Percentiles rank a stretch among this genome's conserved stretches.
Conservation (phyloP, 306 rosid species). For the Cicer pinnatifidum region DNA sequence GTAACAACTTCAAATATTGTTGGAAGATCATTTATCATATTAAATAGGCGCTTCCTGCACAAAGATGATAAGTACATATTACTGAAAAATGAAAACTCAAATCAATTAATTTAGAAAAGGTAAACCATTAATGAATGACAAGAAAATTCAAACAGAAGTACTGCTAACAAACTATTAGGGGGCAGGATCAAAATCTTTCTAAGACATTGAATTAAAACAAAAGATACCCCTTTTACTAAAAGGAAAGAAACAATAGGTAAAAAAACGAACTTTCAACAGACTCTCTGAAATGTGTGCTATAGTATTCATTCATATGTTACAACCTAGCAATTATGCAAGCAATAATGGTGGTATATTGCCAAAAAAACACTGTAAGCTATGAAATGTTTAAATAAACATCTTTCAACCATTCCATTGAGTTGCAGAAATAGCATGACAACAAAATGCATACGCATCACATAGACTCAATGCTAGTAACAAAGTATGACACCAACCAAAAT, state of each 20-base stretch:
- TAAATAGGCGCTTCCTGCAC: constrained; percentile 83
- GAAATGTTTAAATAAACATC: background rate
- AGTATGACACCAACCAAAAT: constrained; percentile 2
- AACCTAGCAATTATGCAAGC: background rate
- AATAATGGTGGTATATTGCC: background rate
- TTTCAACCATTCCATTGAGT: constrained; percentile 6
- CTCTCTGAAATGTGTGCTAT: too few species aligned
- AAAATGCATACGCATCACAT: background rate
- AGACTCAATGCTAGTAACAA: background rate
- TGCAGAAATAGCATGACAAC: constrained; percentile 2
- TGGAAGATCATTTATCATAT: constrained; percentile 91
- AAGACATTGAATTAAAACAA: background rate
- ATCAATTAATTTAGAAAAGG: constrained; percentile 6
- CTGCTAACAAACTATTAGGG: background rate
- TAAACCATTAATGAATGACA: background rate
- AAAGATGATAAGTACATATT: constrained; percentile 39
- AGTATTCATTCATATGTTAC: background rate
- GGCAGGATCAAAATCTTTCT: background rate
- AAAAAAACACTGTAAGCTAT: background rate
- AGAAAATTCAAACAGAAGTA: background rate
- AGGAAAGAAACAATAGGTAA: too few species aligned
- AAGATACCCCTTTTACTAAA: background rate
- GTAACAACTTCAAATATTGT: constrained; percentile 81
- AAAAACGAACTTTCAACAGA: too few species aligned
- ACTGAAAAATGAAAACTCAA: constrained; percentile 29